A percentile compares a stretch with the other conserved stretches of the same genome.
Evolutionary conservation across 495 filamentous ascomycete species (phyloP).

Genomic region (Daldinia grandis): DNA sequence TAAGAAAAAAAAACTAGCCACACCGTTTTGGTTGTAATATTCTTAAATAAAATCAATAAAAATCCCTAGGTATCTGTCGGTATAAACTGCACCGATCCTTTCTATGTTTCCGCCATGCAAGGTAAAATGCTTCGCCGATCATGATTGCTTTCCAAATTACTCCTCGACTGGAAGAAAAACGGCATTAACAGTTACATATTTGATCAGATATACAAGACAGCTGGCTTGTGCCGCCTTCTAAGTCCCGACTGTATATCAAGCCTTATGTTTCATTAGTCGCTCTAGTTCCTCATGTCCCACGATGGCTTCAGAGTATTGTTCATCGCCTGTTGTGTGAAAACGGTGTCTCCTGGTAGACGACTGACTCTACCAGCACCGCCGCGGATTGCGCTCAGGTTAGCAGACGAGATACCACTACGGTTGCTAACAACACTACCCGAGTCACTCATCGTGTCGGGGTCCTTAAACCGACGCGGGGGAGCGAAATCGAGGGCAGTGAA

Average conservation of each 20-base stretch:
- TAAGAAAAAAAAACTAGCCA: constrained; percentile 11
- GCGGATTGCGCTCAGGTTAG: constrained; percentile 79
- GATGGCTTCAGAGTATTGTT: constrained; percentile 74
- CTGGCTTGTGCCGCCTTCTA: constrained; percentile 17
- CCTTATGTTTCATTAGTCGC: constrained; percentile 10
- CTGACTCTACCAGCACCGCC: constrained; percentile 90
- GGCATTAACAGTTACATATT: constrained; percentile 43
- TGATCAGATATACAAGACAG: constrained; percentile 40
- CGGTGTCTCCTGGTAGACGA: constrained; percentile 80
- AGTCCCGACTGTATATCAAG: constrained; percentile 15
- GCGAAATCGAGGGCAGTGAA: constrained; percentile 95
- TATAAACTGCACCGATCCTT: constrained; percentile 34
- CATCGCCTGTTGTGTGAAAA: constrained; percentile 82
- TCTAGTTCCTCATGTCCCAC: constrained; percentile 70
- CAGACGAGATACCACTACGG: constrained; percentile 76
- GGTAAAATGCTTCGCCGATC: constrained; percentile 38
- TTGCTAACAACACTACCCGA: constrained; percentile 90
- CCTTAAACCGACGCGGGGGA: constrained; percentile 86
- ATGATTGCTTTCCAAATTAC: constrained; percentile 42
- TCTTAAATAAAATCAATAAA: constrained; percentile 25
- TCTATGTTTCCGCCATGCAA: constrained; percentile 40
- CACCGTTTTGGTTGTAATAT: constrained; percentile 30
- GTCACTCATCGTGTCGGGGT: constrained; percentile 76
- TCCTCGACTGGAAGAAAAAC: constrained; percentile 28
- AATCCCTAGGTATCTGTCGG: constrained; percentile 31